These are phyloP conservation scores for Hymenoscyphus salicellus DNA, from an alignment of 2,329 filamentous ascomycete species.

Conservation along the genomic window DNA sequence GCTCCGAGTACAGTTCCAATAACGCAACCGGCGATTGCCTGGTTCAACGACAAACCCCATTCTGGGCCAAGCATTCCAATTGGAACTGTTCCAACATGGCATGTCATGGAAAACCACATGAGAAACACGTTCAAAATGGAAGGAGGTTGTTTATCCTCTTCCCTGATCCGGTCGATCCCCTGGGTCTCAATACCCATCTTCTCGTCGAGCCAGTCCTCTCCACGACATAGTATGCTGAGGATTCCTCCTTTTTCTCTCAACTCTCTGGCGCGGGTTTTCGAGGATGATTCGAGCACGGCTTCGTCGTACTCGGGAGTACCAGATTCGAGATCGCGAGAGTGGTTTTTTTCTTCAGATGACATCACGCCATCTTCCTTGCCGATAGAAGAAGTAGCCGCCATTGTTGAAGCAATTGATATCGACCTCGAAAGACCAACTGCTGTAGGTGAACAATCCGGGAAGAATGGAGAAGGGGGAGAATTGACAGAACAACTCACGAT, in stretches of 20 bases:
- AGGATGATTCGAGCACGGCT: slow-evolving; percentile 10
- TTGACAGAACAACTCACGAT: not conserved
- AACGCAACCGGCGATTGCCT: slow-evolving; percentile 42
- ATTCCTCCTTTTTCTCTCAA: slow-evolving; percentile 26
- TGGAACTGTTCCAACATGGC: slow-evolving; percentile 40
- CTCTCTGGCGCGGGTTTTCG: slow-evolving; percentile 27
- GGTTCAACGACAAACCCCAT: slow-evolving; percentile 45
- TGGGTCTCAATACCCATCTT: slow-evolving; percentile 48
- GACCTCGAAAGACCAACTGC: no score
- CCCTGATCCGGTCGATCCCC: slow-evolving; percentile 46
- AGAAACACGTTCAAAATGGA: slow-evolving; percentile 44
- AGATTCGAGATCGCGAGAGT: slow-evolving; percentile 26
- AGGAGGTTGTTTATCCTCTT: slow-evolving; percentile 43
- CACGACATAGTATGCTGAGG: slow-evolving; percentile 32
- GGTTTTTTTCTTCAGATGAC: slow-evolving; percentile 16
- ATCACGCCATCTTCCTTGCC: slow-evolving; percentile 29
- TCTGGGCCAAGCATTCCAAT: slow-evolving; percentile 47
- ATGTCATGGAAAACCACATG: slow-evolving; percentile 45
- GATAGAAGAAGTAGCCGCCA: slow-evolving; percentile 28
- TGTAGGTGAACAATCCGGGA: not conserved
- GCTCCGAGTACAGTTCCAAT: slow-evolving; percentile 42
- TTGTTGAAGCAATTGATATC: slow-evolving; percentile 5
- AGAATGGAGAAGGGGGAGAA: not conserved
- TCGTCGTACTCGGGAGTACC: slow-evolving; percentile 17
- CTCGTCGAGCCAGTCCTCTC: slow-evolving; percentile 43